phyloP scores from a whole-genome alignment of 2,329 filamentous ascomycete genomes.

The Stromatinia cepivora region DNA sequence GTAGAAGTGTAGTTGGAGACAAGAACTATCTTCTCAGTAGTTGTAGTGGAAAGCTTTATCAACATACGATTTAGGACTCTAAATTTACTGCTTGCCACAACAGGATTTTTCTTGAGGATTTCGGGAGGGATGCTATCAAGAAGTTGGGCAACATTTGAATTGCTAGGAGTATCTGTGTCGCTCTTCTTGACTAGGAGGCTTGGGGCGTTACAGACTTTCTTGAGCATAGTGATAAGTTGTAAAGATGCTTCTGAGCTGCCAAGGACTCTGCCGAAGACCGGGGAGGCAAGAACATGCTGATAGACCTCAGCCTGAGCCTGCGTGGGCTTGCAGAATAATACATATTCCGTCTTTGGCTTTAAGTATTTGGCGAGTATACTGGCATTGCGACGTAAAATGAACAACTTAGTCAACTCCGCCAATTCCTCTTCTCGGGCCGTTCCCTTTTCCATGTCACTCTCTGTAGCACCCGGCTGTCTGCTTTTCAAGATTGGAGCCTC shows the following conservation, averaged over 20 bases:
- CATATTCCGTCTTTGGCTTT: slow-evolving; percentile 93
- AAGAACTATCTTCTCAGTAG: slow-evolving; percentile 69
- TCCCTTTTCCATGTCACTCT: slow-evolving; percentile 71
- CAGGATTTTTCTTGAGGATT: slow-evolving; percentile 53
- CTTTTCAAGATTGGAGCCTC: slow-evolving; percentile 85
- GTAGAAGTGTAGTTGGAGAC: slow-evolving; percentile 78
- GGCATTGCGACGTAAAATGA: slow-evolving; percentile 84
- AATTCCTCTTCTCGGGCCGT: slow-evolving; percentile 77
- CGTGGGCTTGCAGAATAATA: slow-evolving; percentile 89
- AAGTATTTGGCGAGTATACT: slow-evolving; percentile 85
- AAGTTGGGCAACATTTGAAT: slow-evolving; percentile 44
- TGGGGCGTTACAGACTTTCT: slow-evolving; percentile 74
- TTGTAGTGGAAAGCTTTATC: slow-evolving; percentile 58
- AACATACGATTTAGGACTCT: slow-evolving; percentile 66
- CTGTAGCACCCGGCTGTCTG: slow-evolving; percentile 49
- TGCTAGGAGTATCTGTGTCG: slow-evolving; percentile 41
- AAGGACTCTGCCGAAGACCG: slow-evolving; percentile 61
- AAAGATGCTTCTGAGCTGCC: slow-evolving; percentile 63
- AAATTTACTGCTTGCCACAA: slow-evolving; percentile 64
- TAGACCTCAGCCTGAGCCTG: slow-evolving; percentile 90
- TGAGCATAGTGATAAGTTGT: slow-evolving; percentile 69
- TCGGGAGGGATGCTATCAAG: slow-evolving; percentile 56
- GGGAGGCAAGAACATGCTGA: slow-evolving; percentile 62
- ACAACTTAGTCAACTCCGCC: slow-evolving; percentile 87
- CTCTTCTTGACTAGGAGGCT: slow-evolving; percentile 55